Percentiles rank a stretch among this genome's conserved stretches.
These are phyloP conservation scores for Cenchrus fungigraminus DNA, from an alignment of 176 grass and related monocot genomes.

Conservation along the genomic window DNA sequence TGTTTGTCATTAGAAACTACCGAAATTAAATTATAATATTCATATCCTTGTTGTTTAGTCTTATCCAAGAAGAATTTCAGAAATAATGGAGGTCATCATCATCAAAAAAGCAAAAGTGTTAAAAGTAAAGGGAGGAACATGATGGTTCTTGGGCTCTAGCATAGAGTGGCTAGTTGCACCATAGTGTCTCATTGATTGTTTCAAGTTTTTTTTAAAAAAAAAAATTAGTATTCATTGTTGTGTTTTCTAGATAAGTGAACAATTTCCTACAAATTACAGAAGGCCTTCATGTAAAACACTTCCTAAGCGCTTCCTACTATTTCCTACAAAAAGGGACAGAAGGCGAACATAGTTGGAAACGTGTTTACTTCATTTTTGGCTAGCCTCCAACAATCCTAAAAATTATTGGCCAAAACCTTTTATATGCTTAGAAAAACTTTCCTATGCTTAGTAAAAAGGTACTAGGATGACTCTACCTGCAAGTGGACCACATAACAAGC, in stretches of 20 bases:
- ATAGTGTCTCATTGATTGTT: background rate
- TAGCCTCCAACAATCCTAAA: constrained; percentile 5
- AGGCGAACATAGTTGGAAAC: background rate
- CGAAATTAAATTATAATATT: background rate
- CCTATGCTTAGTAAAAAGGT: background rate
- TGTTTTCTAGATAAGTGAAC: background rate
- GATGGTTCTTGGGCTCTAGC: background rate
- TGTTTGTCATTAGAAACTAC: constrained; percentile 6
- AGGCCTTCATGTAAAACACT: background rate
- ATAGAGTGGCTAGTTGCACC: background rate
- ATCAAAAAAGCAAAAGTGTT: background rate
- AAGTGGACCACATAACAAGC: background rate
- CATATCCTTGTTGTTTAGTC: background rate
- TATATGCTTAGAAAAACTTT: background rate
- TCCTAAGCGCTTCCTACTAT: no score
- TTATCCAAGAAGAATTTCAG: background rate
- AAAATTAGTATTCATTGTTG: background rate
- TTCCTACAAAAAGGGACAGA: no score
- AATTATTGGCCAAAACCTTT: background rate
- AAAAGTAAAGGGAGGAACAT: background rate
- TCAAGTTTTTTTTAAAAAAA: background rate
- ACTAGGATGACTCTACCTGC: background rate
- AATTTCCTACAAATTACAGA: background rate
- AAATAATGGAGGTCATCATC: constrained; percentile 6
- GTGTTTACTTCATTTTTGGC: constrained; percentile 6